phyloP scores from a whole-genome alignment of 2,329 filamentous ascomycete genomes.

The Colletotrichum karsti region DNA sequence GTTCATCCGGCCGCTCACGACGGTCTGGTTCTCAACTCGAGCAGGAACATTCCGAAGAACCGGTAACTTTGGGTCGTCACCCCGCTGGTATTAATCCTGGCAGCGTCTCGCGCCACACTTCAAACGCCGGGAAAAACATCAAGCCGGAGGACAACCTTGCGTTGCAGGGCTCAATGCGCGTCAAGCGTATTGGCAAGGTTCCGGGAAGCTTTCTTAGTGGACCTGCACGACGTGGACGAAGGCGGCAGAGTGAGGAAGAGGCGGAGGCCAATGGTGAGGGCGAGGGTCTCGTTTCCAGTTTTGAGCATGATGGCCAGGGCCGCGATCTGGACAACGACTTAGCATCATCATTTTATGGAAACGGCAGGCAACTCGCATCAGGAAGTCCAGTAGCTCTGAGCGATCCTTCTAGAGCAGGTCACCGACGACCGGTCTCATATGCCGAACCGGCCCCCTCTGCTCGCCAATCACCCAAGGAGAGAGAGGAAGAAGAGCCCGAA shows the following conservation, averaged over 20 bases:
- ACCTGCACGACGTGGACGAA: constrained; percentile 78
- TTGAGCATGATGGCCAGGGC: constrained; percentile 52
- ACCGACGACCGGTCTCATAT: constrained; percentile 49
- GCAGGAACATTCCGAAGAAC: constrained; percentile 55
- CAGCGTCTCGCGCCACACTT: constrained; percentile 61
- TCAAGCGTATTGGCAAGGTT: constrained; percentile 80
- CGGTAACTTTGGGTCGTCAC: constrained; percentile 59
- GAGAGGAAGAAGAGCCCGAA: constrained; percentile 50
- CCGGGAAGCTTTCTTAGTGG: constrained; percentile 82
- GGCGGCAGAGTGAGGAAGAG: constrained; percentile 74
- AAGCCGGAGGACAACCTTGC: constrained; percentile 70
- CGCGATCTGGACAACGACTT: constrained; percentile 47
- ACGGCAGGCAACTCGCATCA: constrained; percentile 59
- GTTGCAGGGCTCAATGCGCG: constrained; percentile 77
- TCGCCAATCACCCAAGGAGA: constrained; percentile 40
- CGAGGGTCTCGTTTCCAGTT: constrained; percentile 47
- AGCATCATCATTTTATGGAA: constrained; percentile 54
- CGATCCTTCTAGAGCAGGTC: constrained; percentile 50
- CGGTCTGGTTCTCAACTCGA: constrained; percentile 52
- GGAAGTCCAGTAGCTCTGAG: constrained; percentile 66
- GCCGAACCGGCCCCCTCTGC: constrained; percentile 44
- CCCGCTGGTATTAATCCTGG: constrained; percentile 55
- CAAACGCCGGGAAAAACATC: constrained; percentile 55
- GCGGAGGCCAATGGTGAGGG: constrained; percentile 53
- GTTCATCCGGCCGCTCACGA: constrained; percentile 46